Evolutionary conservation across 495 filamentous ascomycete species (phyloP).

Genomic region (Penicillium cataractarum): DNA sequence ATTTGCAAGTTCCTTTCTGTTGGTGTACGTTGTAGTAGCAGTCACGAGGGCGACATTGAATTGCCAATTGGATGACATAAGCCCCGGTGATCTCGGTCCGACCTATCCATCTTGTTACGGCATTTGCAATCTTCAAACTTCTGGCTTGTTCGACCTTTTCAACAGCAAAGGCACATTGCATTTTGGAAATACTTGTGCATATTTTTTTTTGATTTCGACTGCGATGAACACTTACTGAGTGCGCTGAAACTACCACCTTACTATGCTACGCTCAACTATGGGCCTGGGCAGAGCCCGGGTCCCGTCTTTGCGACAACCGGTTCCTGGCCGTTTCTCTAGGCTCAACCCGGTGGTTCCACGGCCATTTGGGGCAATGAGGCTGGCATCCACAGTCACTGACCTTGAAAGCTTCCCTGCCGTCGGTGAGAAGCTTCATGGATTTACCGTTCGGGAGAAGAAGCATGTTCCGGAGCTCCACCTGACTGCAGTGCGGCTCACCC

Average conservation of each 20-base stretch:
- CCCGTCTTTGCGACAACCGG: slow-evolving; percentile 28
- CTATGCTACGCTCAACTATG: slow-evolving; percentile 43
- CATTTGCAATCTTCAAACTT: background rate
- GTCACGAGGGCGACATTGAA: slow-evolving; percentile 14
- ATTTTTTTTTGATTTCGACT: background rate
- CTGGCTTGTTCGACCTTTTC: background rate
- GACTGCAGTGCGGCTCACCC: slow-evolving; percentile 83
- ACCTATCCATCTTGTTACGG: background rate
- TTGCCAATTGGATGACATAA: slow-evolving; percentile 17
- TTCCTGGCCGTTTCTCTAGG: slow-evolving; percentile 25
- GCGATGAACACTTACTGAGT: slow-evolving; percentile 11
- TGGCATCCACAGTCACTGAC: slow-evolving; percentile 70
- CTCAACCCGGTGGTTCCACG: slow-evolving; percentile 36
- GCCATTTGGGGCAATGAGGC: slow-evolving; percentile 49
- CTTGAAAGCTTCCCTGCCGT: slow-evolving; percentile 70
- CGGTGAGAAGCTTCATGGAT: slow-evolving; percentile 88
- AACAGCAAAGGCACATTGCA: background rate
- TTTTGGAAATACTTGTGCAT: no score
- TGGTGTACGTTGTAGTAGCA: background rate
- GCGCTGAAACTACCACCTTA: slow-evolving; percentile 4
- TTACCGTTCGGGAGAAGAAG: slow-evolving; percentile 84
- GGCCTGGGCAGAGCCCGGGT: slow-evolving; percentile 33
- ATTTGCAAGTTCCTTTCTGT: slow-evolving; percentile 9
- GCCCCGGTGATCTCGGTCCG: slow-evolving; percentile 19
- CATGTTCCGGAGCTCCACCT: slow-evolving; percentile 92